Evolutionary conservation across 768 basidiomycete genomes (phyloP), one percentile per base, ranked within the genome.

Genomic region (Tulasnella sp.): DNA sequence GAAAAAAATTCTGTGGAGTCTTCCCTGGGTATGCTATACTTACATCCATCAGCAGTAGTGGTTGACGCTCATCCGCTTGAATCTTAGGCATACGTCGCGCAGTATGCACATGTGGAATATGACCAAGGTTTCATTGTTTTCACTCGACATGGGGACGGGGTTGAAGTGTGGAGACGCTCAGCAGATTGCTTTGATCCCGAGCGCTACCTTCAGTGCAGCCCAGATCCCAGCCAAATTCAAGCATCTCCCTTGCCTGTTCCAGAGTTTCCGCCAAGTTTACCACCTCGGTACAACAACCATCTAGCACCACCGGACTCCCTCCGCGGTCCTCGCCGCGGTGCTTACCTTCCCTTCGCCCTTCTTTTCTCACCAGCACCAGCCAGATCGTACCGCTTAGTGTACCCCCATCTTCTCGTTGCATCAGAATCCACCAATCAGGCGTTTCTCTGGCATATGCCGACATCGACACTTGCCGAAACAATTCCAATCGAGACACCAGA

Each of bases 61-160:
- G 2, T 18, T 48, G 37, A 40, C 75, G 40, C 22, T 37, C 31
- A 54, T 46, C 82, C 9, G 41, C 46, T 1, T 46, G 31, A 42
- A 7, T 73, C 7, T 18, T 31, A 92, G 90, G 83, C 81, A 24
- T 88, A 91, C 83, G 89, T 93, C 7, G 34, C 69, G 4, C 81
- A 83, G 14, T 89, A 87, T 73, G 93, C 93, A 0, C 94, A 94
- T 83, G 89, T 90, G 82, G 94, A 95, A 85, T 96, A 94, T 82
- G 90, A 87, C 20, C 86, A 89, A 40, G 94, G 94, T 11, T 94
- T 90, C 83, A 86, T 95, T 74, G 86, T 95, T 73, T 93, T 94
- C 84, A 92, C 94, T 83, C 89, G 92, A 44, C 69, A 84, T 31
- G 88, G 88, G 8, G 41, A 54, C 0, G 58, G 31, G 0, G 92